Evolutionary conservation across 2,329 filamentous ascomycete species (phyloP), one percentile per base, ranked within the genome.

Genomic region (Monosporascus sp.): DNA sequence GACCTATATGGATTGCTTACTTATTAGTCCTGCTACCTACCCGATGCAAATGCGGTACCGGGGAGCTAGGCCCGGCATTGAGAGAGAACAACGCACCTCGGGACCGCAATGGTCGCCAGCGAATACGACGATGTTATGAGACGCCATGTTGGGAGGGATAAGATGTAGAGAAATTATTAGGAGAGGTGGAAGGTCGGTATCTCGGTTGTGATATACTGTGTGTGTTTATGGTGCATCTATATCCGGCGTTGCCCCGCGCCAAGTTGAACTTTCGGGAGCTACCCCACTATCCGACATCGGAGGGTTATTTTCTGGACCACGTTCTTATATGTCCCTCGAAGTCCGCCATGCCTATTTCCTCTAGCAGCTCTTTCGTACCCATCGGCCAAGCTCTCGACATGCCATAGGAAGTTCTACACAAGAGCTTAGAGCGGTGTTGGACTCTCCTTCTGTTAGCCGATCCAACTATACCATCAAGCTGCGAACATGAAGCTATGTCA

Each of bases 51-150:
- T 41, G 38, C 38, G 11, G 19, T 41, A 41, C 38, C 38, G 17
- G 17, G 17, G 38, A 20, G 17, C 17, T 5, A 3, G 38, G 38
- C 17, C 17, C 7, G 7, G 19, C 19, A 41, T 41, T 41, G 17
- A 7, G 11, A 41, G 7, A 20, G 38, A 41, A 41, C 40, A 47
- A 66, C 81, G 64, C 72, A 91, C 89, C 84, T 95, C 89, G 1
- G 90, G 90, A 70, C 90, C 89, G 67, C 87, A 90, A 73, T 94
- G 89, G 76, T 95, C 91, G 66, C 89, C 89, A 50, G 73, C 87
- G 70, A 93, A 89, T 54, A 93, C 87, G 57, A 92, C 88, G 69
- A 92, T 88, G 60, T 90, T 90, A 69, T 84, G 86, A 49, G 81
- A 78, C 61, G 85, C 73, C 88, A 91, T 91, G 54, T 63, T 78